Conservation (phyloP, 495 filamentous ascomycete genomes). For the Talaromyces nanjingensis region DNA sequence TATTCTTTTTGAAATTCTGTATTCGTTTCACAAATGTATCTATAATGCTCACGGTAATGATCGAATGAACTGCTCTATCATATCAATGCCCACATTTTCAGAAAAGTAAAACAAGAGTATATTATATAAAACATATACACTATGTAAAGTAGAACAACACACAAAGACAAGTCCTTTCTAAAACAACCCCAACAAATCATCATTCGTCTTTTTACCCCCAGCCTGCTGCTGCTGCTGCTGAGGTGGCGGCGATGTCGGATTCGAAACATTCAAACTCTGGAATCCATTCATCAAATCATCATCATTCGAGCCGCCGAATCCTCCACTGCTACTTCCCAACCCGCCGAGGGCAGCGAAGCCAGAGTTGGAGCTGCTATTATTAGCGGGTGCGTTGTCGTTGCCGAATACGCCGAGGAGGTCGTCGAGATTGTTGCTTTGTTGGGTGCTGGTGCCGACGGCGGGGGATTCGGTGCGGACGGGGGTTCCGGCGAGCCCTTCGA, state of each 20-base stretch:
- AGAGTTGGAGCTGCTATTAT: constrained; percentile 17
- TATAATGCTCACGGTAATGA: background rate
- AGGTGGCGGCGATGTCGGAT: constrained; percentile 18
- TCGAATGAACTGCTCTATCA: background rate
- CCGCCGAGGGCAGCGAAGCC: background rate
- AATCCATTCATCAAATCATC: constrained; percentile 79
- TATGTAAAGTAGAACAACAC: background rate
- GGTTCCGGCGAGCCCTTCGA: constrained; percentile 71
- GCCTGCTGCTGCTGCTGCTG: constrained; percentile 13
- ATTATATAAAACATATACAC: constrained; percentile 5
- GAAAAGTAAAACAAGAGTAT: background rate
- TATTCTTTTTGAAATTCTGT: background rate
- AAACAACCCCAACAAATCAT: constrained; percentile 88
- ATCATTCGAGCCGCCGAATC: constrained; percentile 21
- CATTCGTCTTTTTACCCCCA: constrained; percentile 59
- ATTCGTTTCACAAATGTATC: background rate
- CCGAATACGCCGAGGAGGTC: constrained; percentile 85
- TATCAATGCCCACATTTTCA: background rate
- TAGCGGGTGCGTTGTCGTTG: constrained; percentile 25
- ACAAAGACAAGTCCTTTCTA: constrained; percentile 30
- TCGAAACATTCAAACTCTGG: constrained; percentile 67
- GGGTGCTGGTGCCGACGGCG: constrained; percentile 32
- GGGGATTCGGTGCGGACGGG: constrained; percentile 73
- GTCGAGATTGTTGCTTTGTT: constrained; percentile 63
- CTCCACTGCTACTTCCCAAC: background rate